These are phyloP conservation scores for Globisporangium viniferum DNA, from an alignment of 352 stramenopile genomes.

Conservation along the genomic window DNA sequence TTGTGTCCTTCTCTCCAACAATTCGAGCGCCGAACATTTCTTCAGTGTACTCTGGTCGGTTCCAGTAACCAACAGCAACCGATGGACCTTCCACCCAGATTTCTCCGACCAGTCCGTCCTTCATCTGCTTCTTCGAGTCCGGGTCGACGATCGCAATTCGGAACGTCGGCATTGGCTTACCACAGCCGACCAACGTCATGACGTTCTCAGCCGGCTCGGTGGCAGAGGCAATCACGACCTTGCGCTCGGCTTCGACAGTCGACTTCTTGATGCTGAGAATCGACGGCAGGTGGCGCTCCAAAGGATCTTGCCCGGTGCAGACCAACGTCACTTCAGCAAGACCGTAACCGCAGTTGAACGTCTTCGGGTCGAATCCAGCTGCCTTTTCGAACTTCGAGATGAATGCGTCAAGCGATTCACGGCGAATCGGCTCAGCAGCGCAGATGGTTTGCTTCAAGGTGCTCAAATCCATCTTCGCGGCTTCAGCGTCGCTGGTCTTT, in stretches of 20 bases:
- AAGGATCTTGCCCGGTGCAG: conserved; percentile 63
- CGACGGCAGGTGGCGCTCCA: conserved; percentile 44
- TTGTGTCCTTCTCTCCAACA: conserved; percentile 33
- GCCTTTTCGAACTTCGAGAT: conserved; percentile 53
- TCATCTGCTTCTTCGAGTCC: conserved; percentile 41
- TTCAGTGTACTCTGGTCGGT: conserved; percentile 60
- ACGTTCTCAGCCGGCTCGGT: conserved; percentile 32
- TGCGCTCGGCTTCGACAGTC: conserved; percentile 53
- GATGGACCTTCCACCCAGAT: conserved; percentile 91
- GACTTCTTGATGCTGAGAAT: conserved; percentile 68
- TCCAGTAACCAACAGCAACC: conserved; percentile 71
- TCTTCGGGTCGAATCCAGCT: conserved; percentile 57
- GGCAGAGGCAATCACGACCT: conserved; percentile 31
- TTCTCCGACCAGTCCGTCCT: conserved; percentile 80
- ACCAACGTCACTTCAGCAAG: conserved; percentile 82
- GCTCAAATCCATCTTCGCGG: conserved; percentile 55
- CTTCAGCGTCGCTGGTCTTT: conserved; percentile 71
- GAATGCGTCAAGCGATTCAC: conserved; percentile 74
- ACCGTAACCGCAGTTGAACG: conserved; percentile 83
- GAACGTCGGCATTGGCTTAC: conserved; percentile 77
- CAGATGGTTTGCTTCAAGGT: conserved; percentile 75
- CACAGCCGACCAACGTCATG: conserved; percentile 75
- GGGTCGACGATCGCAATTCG: conserved; percentile 63
- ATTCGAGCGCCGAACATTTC: conserved; percentile 66
- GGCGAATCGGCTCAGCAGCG: conserved; percentile 75